These are phyloP conservation scores for Delitschia confertaspora DNA, from an alignment of 495 filamentous ascomycete species.

Conservation along the genomic window DNA sequence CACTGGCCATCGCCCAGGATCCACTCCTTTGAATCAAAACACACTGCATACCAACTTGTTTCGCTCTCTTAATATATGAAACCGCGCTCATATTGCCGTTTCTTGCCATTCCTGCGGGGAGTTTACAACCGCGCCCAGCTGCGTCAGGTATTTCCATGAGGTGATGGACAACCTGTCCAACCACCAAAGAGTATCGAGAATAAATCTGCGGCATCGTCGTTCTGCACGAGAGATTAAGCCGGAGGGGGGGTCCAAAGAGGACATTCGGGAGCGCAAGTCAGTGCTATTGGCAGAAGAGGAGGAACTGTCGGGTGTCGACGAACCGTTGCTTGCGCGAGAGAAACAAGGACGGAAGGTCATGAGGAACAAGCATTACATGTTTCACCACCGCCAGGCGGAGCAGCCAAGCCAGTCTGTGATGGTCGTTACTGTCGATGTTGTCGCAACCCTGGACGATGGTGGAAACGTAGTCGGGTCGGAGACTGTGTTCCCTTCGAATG, in stretches of 20 bases:
- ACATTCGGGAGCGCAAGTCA: not conserved
- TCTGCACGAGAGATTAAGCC: conserved; percentile 2
- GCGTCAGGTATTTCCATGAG: conserved; percentile 6
- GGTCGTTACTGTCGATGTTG: conserved; percentile 12
- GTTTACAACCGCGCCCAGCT: conserved; percentile 2
- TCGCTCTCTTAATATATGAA: conserved; percentile 19
- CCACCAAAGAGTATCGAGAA: conserved; percentile 19
- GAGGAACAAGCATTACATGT: conserved; percentile 17
- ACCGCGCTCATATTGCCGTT: conserved; percentile 1
- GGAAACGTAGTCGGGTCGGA: conserved; percentile 13
- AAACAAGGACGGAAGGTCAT: conserved; percentile 18
- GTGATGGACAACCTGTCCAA: conserved; percentile 14
- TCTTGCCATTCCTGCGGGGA: conserved; percentile 15
- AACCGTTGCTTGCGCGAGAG: conserved; percentile 17
- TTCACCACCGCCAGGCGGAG: conserved; percentile 14
- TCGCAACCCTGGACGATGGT: conserved; percentile 11
- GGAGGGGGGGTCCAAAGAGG: no score
- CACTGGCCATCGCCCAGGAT: conserved; percentile 10
- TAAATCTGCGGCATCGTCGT: conserved; percentile 18
- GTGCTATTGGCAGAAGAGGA: conserved; percentile 8
- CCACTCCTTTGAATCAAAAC: conserved; percentile 19
- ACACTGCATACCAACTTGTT: conserved; percentile 6
- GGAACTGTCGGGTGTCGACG: conserved; percentile 1
- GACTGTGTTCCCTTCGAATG: conserved; percentile 7
- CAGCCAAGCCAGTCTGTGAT: conserved; percentile 5